Conservation (phyloP, 2,329 filamentous ascomycete genomes). For the Penicillium freii region DNA sequence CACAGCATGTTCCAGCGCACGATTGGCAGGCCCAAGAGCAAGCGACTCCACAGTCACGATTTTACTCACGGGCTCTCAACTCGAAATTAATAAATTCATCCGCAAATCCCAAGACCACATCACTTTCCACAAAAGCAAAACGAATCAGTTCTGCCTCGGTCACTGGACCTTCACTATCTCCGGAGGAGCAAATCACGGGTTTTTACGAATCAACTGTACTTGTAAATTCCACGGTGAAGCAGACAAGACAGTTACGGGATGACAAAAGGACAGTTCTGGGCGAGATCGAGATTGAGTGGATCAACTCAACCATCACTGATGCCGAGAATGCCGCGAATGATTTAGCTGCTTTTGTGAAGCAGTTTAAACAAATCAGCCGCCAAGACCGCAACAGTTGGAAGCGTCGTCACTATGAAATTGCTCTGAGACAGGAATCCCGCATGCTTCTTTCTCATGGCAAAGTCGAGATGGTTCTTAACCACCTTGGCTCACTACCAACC, state of each 20-base stretch:
- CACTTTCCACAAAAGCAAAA: neutral
- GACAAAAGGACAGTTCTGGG: slow-evolving; percentile 11
- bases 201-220: slow-evolving; percentile 9
- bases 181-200: slow-evolving; percentile 10
- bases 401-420: slow-evolving; percentile 15
- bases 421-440: slow-evolving; percentile 14
- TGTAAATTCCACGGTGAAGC: neutral
- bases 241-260: slow-evolving; percentile 12
- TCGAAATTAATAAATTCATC: neutral
- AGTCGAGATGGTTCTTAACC: slow-evolving; percentile 19
- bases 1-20: neutral
- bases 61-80: neutral
- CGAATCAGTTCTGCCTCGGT: neutral
- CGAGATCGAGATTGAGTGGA: slow-evolving; percentile 27
- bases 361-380: slow-evolving; percentile 14
- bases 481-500: slow-evolving; percentile 11
- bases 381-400: slow-evolving; percentile 23
- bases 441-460: slow-evolving; percentile 21
- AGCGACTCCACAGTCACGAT: neutral
- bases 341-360: slow-evolving; percentile 26
- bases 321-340: slow-evolving; percentile 36
- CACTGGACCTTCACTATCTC: neutral
- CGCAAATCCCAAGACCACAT: neutral
- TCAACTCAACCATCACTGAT: slow-evolving; percentile 29
- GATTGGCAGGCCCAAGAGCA: neutral